Base-by-base conservation (phyloP, 2,329 filamentous ascomycete species). In the Colletotrichum cordylinicola region DNA sequence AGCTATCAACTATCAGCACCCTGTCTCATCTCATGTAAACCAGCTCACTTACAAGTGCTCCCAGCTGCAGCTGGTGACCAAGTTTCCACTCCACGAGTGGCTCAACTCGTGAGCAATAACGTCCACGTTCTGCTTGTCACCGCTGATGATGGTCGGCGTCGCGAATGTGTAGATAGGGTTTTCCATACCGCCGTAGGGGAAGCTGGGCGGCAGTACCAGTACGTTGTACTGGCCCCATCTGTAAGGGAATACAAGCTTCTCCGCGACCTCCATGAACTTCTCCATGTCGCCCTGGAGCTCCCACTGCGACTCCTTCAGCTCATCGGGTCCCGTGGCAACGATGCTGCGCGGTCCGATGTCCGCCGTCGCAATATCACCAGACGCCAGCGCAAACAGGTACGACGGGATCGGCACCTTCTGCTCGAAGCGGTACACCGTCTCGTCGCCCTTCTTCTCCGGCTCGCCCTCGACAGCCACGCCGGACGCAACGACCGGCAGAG, bases 161-260 rank as follows among this genome's bases (percentile, higher is more conserved):
- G 96, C 96, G 83, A 98, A 98, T 0, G 97, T 98, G 86, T 94
- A 98, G 69, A 98, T 93, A 0, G 96, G 96, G 82, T 98, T 98
- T 84, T 98, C 96, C 94, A 96, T 96, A 29, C 94, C 94, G 81
- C 95, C 95, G 80, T 97, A 98, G 0, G 95, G 95, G 83, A 98
- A 98, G 79, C 94, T 96, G 1, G 95, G 94, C 6, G 96, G 96
- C 37, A 98, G 88, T 6, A 98, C 94, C 27, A 98, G 88, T 12
- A 98, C 95, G 79, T 98, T 98, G 88, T 98, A 98, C 79, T 96
- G 93, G 18, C 95, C 96, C 97, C 97, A 99, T 74, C 92, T 91
- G 84, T 99, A 98, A 1, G 95, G 94, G 80, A 95, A 98, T 62
- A 98, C 92, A 58, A 93, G 85, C 81, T 91, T 91, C 86, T 98